phyloP scores from a whole-genome alignment of 495 filamentous ascomycete genomes.

The Daldinia childiae region DNA sequence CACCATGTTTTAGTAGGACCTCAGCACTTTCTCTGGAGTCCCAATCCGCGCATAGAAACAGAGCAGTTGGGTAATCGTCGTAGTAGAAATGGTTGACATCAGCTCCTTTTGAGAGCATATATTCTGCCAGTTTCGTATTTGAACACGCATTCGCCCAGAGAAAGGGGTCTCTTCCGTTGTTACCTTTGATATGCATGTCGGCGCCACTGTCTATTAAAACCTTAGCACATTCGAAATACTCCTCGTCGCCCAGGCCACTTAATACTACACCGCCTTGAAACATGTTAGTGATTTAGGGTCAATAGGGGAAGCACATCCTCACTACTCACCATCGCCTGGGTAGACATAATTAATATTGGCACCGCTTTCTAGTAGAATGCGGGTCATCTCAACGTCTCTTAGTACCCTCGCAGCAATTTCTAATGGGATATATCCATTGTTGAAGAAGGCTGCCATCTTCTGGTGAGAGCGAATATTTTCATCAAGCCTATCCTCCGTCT shows the following conservation, averaged over 20 bases:
- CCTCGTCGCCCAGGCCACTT: slow-evolving; percentile 10
- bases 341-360: slow-evolving; percentile 12
- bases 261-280: slow-evolving; percentile 16
- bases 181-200: neutral
- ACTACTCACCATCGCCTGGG: slow-evolving; percentile 11
- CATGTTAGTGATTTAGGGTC: neutral
- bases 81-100: slow-evolving; percentile 7
- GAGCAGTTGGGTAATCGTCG: neutral
- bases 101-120: slow-evolving; percentile 19
- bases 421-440: slow-evolving; percentile 8
- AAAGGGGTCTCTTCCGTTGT: slow-evolving; percentile 6
- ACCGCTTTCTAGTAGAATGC: slow-evolving; percentile 15
- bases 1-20: slow-evolving; percentile 1
- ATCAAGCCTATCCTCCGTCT: slow-evolving; percentile 8
- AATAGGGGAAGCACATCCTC: neutral
- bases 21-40: neutral
- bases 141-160: slow-evolving; percentile 15
- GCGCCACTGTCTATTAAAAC: slow-evolving; percentile 18
- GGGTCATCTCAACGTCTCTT: slow-evolving; percentile 17
- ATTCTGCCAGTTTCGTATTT: slow-evolving; percentile 6
- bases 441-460: neutral
- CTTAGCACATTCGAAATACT: slow-evolving; percentile 25
- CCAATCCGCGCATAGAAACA: slow-evolving; percentile 2
- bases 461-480: slow-evolving; percentile 2
- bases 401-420: slow-evolving; percentile 6